Evolutionary conservation across 352 stramenopile genomes (phyloP).

Genomic region (Phytophthora pistaciae): DNA sequence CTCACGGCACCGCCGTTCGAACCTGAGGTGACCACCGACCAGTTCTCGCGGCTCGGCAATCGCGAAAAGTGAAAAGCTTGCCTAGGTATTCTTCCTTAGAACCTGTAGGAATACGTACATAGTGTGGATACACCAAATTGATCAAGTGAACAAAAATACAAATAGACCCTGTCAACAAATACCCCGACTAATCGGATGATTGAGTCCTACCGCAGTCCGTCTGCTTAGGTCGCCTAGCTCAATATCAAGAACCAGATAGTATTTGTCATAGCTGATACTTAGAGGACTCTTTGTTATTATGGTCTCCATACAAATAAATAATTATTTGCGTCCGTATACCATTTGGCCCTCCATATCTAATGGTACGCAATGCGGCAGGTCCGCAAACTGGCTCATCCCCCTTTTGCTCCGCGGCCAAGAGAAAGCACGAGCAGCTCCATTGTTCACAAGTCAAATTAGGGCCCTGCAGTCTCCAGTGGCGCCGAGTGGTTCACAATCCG

Average conservation of each 20-base stretch:
- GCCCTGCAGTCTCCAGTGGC: constrained; percentile 12
- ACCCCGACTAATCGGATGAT: neutral
- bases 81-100: neutral
- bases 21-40: neutral
- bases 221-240: neutral
- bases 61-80: no score
- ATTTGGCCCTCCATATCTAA: neutral
- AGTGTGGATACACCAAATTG: neutral
- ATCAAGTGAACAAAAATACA: neutral
- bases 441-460: neutral
- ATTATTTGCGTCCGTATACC: neutral
- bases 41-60: no score
- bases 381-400: constrained; percentile 28
- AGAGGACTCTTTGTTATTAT: no score
- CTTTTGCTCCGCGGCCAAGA: neutral
- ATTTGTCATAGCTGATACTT: neutral
- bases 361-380: neutral
- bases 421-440: neutral
- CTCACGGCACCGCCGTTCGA: neutral
- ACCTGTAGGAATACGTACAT: neutral
- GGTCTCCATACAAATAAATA: no score
- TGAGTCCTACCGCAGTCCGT: neutral
- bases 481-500: constrained; percentile 38
- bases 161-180: neutral
- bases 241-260: neutral